These are phyloP conservation scores for Colletotrichum scovillei DNA, from an alignment of 2,329 filamentous ascomycete genomes.

Conservation along the genomic window DNA sequence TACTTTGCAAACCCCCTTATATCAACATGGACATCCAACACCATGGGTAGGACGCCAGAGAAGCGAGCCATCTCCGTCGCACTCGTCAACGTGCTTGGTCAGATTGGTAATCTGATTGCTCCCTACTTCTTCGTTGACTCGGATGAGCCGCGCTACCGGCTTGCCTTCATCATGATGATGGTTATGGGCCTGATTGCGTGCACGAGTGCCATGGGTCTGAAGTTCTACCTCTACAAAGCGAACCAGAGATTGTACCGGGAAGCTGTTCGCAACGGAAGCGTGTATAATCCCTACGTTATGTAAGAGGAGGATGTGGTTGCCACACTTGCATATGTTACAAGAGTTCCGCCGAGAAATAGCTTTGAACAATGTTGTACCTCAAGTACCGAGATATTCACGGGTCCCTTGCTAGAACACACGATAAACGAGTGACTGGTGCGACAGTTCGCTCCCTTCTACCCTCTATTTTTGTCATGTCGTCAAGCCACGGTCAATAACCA, in stretches of 20 bases:
- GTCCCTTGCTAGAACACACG: too few species aligned
- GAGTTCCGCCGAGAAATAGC: too few species aligned
- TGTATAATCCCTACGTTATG: slow-evolving; percentile 37
- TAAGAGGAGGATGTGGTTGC: neutral
- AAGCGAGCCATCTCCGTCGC: slow-evolving; percentile 41
- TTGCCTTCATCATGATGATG: slow-evolving; percentile 41
- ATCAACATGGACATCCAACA: slow-evolving; percentile 37
- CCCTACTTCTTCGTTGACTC: slow-evolving; percentile 42
- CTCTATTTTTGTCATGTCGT: neutral
- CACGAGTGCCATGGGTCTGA: slow-evolving; percentile 29
- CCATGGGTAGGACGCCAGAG: slow-evolving; percentile 40
- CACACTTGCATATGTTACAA: too few species aligned
- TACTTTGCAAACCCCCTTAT: slow-evolving; percentile 37
- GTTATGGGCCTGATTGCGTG: slow-evolving; percentile 24
- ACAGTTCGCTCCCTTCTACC: neutral
- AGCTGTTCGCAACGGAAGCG: slow-evolving; percentile 33
- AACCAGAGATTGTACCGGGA: slow-evolving; percentile 37
- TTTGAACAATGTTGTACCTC: too few species aligned
- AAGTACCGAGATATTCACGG: too few species aligned
- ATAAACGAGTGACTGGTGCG: neutral
- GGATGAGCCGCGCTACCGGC: slow-evolving; percentile 40
- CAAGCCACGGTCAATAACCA: neutral
- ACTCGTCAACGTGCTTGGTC: slow-evolving; percentile 29
- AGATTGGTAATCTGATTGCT: slow-evolving; percentile 40
- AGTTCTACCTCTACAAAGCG: slow-evolving; percentile 34